These are phyloP conservation scores for Fusarium brachygibbosum DNA, from an alignment of 2,329 filamentous ascomycete species.

Conservation along the genomic window DNA sequence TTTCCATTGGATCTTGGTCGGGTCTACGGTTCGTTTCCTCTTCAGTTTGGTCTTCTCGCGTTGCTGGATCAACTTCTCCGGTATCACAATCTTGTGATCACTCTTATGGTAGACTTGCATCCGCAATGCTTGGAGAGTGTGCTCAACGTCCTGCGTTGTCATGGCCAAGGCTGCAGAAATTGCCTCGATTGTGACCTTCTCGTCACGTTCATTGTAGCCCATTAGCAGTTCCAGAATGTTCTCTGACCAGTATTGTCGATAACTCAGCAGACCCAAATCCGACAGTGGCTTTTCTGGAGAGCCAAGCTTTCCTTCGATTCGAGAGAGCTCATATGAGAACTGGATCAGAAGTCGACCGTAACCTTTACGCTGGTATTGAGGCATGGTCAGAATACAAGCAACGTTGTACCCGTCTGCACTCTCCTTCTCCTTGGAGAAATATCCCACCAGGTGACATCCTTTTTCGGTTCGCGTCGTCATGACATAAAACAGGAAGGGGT, in stretches of 20 bases:
- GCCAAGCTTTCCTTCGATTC: slow-evolving; percentile 93
- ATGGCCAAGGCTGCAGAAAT: slow-evolving; percentile 85
- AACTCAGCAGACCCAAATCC: slow-evolving; percentile 91
- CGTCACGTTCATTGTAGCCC: slow-evolving; percentile 74
- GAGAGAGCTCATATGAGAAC: slow-evolving; percentile 96
- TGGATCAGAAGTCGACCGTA: slow-evolving; percentile 95
- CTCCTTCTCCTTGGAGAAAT: slow-evolving; percentile 99
- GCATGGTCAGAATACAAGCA: slow-evolving; percentile 95
- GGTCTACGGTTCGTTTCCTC: slow-evolving; percentile 80
- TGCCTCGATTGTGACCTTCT: slow-evolving; percentile 86
- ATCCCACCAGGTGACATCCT: slow-evolving; percentile 97
- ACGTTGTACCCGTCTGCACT: slow-evolving; percentile 97
- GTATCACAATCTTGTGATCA: slow-evolving; percentile 95
- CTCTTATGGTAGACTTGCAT: slow-evolving; percentile 97
- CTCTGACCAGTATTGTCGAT: slow-evolving; percentile 98
- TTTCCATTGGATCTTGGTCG: slow-evolving; percentile 89
- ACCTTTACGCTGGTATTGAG: slow-evolving; percentile 95
- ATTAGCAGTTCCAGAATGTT: slow-evolving; percentile 90
- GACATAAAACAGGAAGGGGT: slow-evolving; percentile 98
- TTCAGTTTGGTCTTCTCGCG: slow-evolving; percentile 86
- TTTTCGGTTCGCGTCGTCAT: slow-evolving; percentile 92
- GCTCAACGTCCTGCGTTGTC: slow-evolving; percentile 97
- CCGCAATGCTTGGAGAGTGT: slow-evolving; percentile 92
- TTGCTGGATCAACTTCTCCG: slow-evolving; percentile 83
- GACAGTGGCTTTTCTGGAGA: slow-evolving; percentile 97